A percentile compares a stretch with the other conserved stretches of the same genome.
Evolutionary conservation across 495 filamentous ascomycete genomes (phyloP).

Genomic region (Podospora pseudocomata): DNA sequence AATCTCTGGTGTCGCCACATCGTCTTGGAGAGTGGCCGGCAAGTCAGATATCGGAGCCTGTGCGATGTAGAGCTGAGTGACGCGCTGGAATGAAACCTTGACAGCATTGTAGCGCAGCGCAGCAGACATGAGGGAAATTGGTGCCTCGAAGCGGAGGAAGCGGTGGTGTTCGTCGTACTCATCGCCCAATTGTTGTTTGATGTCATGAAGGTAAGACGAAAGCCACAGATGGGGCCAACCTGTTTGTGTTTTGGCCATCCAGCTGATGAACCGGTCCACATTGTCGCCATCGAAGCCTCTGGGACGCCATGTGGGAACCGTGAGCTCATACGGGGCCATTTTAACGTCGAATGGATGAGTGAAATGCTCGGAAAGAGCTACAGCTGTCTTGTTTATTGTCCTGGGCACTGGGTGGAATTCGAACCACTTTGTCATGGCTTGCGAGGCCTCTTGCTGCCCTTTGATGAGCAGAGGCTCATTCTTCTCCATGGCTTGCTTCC

Average conservation of each 20-base stretch:
- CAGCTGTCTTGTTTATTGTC: not conserved
- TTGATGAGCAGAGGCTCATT: not conserved
- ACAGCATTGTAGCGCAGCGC: constrained; percentile 35
- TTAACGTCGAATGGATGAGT: not conserved
- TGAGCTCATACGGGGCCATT: constrained; percentile 10
- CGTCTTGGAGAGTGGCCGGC: constrained; percentile 55
- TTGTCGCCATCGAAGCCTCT: not conserved
- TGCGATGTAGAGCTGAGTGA: constrained; percentile 68
- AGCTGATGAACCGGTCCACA: not conserved
- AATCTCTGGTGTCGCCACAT: constrained; percentile 61
- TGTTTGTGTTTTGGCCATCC: not conserved
- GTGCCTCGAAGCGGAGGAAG: constrained; percentile 38
- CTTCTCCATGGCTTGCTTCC: not conserved
- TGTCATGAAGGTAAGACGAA: not conserved
- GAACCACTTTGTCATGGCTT: constrained; percentile 2
- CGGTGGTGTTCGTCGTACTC: not conserved
- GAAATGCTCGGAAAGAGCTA: not conserved
- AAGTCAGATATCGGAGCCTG: constrained; percentile 68
- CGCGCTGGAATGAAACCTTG: not conserved
- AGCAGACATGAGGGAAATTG: constrained; percentile 34
- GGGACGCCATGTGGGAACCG: not conserved
- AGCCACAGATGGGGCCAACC: not conserved
- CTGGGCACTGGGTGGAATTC: not conserved
- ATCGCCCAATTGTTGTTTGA: not conserved
- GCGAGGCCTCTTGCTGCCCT: not conserved